A percentile compares a stretch with the other conserved stretches of the same genome.
phyloP scores from a whole-genome alignment of 208 protist genomes.

The Leishmania mexicana region DNA sequence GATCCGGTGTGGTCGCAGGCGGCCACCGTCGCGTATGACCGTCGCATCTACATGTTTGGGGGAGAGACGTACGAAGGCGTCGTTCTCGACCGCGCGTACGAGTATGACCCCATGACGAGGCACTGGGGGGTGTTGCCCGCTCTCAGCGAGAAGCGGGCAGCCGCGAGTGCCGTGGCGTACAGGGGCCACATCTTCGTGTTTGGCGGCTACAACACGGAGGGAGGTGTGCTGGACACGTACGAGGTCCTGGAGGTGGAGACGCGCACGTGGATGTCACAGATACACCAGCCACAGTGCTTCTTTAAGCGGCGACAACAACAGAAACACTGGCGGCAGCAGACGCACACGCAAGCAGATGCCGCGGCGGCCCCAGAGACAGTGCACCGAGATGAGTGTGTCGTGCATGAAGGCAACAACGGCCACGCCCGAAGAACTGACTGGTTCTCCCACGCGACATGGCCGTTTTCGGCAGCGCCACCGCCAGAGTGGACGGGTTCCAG shows the following conservation, averaged over 20 bases:
- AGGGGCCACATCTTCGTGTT: slow-evolving; percentile 44
- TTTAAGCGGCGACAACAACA: slow-evolving; percentile 8
- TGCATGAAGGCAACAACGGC: neutral
- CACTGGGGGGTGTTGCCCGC: slow-evolving; percentile 40
- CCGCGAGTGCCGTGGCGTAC: slow-evolving; percentile 32
- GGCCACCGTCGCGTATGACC: slow-evolving; percentile 38
- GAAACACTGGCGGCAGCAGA: neutral
- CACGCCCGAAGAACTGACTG: neutral
- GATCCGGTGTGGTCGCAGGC: slow-evolving; percentile 42
- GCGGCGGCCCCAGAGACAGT: neutral
- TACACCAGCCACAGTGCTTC: slow-evolving; percentile 11
- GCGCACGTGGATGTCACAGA: slow-evolving; percentile 30
- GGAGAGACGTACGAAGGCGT: slow-evolving; percentile 49
- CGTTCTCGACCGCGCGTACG: slow-evolving; percentile 43
- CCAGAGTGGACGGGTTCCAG: neutral
- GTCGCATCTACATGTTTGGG: slow-evolving; percentile 52
- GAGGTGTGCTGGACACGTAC: slow-evolving; percentile 45
- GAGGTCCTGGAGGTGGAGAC: slow-evolving; percentile 43
- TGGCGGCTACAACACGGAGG: slow-evolving; percentile 45
- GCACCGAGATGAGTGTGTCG: neutral
- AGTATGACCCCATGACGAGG: slow-evolving; percentile 41
- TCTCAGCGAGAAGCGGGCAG: slow-evolving; percentile 36
- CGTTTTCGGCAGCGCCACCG: neutral
- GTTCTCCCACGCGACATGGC: slow-evolving; percentile 2
- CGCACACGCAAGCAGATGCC: neutral